Percentiles rank a stretch among this genome's conserved stretches.
Evolutionary conservation across 2,329 filamentous ascomycete species (phyloP).

Genomic region (Aspergillus ochraceoroseus): DNA sequence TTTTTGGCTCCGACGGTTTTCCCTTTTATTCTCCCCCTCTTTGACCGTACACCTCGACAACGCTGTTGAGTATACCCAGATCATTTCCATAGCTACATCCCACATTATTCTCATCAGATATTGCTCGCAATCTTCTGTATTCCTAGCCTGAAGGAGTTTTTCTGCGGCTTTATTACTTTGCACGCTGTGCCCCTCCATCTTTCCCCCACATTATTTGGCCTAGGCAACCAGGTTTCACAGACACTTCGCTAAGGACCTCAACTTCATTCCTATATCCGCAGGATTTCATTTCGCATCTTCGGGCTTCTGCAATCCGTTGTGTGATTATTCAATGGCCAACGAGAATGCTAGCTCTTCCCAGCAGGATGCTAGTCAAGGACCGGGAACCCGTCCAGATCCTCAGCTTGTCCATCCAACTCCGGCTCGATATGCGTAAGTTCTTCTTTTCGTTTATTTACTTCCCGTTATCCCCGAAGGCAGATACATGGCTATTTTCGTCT

Average conservation of each 20-base stretch:
- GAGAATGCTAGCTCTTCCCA: slow-evolving; percentile 18
- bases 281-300: slow-evolving; percentile 3
- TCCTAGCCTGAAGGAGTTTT: too few species aligned
- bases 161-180: slow-evolving; percentile 8
- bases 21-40: not conserved
- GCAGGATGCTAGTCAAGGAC: slow-evolving; percentile 19
- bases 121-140: not conserved
- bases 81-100: too few species aligned
- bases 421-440: slow-evolving; percentile 28
- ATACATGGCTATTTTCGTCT: too few species aligned
- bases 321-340: slow-evolving; percentile 24
- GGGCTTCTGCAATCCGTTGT: slow-evolving; percentile 1
- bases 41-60: too few species aligned
- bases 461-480: not conserved
- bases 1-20: not conserved
- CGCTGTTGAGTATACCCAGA: too few species aligned
- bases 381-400: slow-evolving; percentile 14
- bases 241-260: not conserved
- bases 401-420: slow-evolving; percentile 20
- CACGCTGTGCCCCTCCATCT: slow-evolving; percentile 10
- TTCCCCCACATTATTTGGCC: slow-evolving; percentile 23
- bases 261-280: not conserved
- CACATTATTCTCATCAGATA: not conserved
- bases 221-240: slow-evolving; percentile 19
- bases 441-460: slow-evolving; percentile 1